Evolutionary conservation across 768 basidiomycete genomes (phyloP).

Genomic region (Lactarius trivialis): DNA sequence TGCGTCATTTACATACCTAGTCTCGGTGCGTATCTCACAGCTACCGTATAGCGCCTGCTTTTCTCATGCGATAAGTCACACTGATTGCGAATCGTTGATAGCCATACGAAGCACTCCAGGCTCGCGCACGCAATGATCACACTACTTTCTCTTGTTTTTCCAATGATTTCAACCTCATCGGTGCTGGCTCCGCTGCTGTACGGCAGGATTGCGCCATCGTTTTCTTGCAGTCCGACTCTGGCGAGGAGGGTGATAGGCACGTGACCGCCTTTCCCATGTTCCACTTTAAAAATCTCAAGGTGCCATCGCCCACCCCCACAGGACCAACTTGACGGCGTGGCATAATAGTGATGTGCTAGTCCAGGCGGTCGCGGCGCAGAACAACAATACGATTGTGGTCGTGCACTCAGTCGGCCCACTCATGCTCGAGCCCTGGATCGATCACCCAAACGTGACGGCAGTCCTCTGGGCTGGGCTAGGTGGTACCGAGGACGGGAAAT

Average conservation of each 20-base stretch:
- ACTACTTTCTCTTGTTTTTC: conserved; percentile 64
- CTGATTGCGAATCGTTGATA: too few species aligned
- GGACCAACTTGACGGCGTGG: conserved; percentile 36
- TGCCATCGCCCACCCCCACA: too few species aligned
- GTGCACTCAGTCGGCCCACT: conserved; percentile 43
- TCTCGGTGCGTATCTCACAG: too few species aligned
- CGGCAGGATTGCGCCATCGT: conserved; percentile 61
- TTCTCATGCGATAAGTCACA: too few species aligned
- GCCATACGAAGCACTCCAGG: conserved; percentile 79
- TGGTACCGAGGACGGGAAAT: conserved; percentile 61
- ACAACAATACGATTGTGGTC: conserved; percentile 68
- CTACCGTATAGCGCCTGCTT: too few species aligned
- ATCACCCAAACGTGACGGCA: conserved; percentile 35
- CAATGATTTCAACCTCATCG: conserved; percentile 56
- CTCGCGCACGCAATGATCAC: conserved; percentile 56
- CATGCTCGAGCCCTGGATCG: conserved; percentile 40
- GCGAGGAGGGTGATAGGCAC: too few species aligned
- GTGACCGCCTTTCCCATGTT: too few species aligned
- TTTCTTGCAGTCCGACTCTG: too few species aligned
- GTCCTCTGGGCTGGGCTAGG: conserved; percentile 33
- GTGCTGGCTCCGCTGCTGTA: conserved; percentile 17
- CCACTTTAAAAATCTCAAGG: too few species aligned
- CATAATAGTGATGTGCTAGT: conserved; percentile 39
- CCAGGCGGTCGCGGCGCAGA: conserved; percentile 55
- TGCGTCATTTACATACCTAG: too few species aligned